phyloP scores from a whole-genome alignment of 495 filamentous ascomycete genomes.

The Penicillium canariense region DNA sequence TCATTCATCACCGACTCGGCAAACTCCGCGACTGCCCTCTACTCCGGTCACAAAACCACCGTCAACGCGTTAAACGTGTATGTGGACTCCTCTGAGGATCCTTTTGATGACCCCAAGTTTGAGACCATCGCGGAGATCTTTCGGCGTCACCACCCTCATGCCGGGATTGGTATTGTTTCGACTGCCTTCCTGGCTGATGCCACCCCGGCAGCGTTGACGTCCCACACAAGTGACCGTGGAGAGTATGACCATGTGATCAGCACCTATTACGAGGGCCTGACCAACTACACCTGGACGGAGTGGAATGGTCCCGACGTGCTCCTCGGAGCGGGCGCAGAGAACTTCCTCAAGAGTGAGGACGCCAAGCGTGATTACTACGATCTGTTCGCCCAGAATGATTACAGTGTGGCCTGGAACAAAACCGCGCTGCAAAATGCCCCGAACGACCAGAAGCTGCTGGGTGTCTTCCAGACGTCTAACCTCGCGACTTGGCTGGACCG shows the following conservation, averaged over 20 bases:
- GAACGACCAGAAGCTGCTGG: slow-evolving; percentile 57
- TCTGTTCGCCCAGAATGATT: slow-evolving; percentile 62
- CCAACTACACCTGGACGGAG: slow-evolving; percentile 65
- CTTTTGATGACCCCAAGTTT: slow-evolving; percentile 73
- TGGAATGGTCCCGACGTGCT: slow-evolving; percentile 67
- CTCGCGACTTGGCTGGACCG: slow-evolving; percentile 71
- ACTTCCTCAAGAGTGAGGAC: slow-evolving; percentile 51
- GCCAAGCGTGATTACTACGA: slow-evolving; percentile 63
- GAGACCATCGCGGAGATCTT: slow-evolving; percentile 75
- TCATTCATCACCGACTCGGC: slow-evolving; percentile 75
- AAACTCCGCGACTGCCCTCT: slow-evolving; percentile 71
- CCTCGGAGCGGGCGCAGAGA: slow-evolving; percentile 71
- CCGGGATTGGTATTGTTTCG: slow-evolving; percentile 56
- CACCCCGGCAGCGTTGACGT: slow-evolving; percentile 65
- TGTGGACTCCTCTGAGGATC: slow-evolving; percentile 60
- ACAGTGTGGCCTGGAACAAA: slow-evolving; percentile 64
- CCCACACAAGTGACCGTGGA: slow-evolving; percentile 61
- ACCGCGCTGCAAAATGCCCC: slow-evolving; percentile 53
- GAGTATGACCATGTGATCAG: slow-evolving; percentile 64
- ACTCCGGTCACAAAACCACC: slow-evolving; percentile 70
- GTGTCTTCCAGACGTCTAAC: slow-evolving; percentile 65
- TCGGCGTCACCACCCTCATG: slow-evolving; percentile 54
- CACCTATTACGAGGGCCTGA: slow-evolving; percentile 54
- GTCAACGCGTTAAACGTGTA: slow-evolving; percentile 75
- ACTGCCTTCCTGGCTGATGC: slow-evolving; percentile 72